A percentile compares a stretch with the other conserved stretches of the same genome.
phyloP scores from a whole-genome alignment of 306 rosid genomes.

The Malus fusca region DNA sequence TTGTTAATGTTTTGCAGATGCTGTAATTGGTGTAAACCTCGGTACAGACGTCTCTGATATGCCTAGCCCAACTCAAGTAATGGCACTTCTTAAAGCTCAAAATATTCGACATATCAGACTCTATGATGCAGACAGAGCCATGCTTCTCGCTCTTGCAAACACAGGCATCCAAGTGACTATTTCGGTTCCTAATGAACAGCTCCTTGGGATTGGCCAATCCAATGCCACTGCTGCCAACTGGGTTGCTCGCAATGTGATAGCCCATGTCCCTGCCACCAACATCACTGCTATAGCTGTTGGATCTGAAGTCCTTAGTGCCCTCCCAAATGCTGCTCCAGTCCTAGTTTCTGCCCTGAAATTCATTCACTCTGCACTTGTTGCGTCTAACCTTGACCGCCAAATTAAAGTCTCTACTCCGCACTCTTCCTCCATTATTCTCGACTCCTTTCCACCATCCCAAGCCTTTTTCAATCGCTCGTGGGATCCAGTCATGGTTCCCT shows the following conservation, averaged over 20 bases:
- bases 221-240: slow-evolving; percentile 95
- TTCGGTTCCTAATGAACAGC: slow-evolving; percentile 83
- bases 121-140: slow-evolving; percentile 65
- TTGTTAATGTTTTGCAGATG: slow-evolving; percentile 43
- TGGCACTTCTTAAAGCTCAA: slow-evolving; percentile 81
- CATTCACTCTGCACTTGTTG: slow-evolving; percentile 86
- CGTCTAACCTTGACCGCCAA: slow-evolving; percentile 73
- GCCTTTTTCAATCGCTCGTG: slow-evolving; percentile 90
- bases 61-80: slow-evolving; percentile 81
- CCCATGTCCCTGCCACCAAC: slow-evolving; percentile 89
- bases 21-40: slow-evolving; percentile 74
- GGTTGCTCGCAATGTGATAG: slow-evolving; percentile 75
- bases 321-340: slow-evolving; percentile 82
- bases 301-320: slow-evolving; percentile 73
- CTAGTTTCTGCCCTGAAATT: slow-evolving; percentile 79
- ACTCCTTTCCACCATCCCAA: slow-evolving; percentile 96
- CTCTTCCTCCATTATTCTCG: slow-evolving; percentile 76
- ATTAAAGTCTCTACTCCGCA: slow-evolving; percentile 81
- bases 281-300: slow-evolving; percentile 82
- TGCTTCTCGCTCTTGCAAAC: slow-evolving; percentile 78
- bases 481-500: slow-evolving; percentile 79
- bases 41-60: slow-evolving; percentile 76
- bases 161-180: slow-evolving; percentile 69
- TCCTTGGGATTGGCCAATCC: slow-evolving; percentile 92
- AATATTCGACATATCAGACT: slow-evolving; percentile 69